A percentile compares a stretch with the other conserved stretches of the same genome.
These are phyloP conservation scores for Wilhelminamyces savonicus DNA, from an alignment of 805 yeast genomes.

Conservation along the genomic window DNA sequence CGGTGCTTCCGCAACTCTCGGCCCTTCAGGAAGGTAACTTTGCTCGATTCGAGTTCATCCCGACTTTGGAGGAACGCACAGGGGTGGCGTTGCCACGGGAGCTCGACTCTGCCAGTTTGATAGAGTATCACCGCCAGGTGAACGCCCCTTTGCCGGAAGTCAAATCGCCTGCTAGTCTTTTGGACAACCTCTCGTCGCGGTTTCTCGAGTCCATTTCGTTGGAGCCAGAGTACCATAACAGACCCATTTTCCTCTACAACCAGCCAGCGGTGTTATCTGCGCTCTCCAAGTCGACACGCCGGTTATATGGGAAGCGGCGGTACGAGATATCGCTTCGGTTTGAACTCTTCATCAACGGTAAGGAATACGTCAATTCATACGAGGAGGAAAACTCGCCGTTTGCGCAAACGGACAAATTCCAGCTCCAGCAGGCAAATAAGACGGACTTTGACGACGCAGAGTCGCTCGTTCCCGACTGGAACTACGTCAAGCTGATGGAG, in stretches of 20 bases:
- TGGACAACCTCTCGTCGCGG: slow-evolving; percentile 56
- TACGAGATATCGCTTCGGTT: slow-evolving; percentile 60
- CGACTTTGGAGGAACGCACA: slow-evolving; percentile 50
- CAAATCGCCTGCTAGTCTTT: slow-evolving; percentile 49
- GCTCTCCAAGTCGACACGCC: slow-evolving; percentile 60
- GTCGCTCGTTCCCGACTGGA: slow-evolving; percentile 61
- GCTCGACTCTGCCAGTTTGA: slow-evolving; percentile 34
- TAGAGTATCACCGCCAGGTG: slow-evolving; percentile 31
- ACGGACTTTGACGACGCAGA: slow-evolving; percentile 51
- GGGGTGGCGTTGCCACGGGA: slow-evolving; percentile 44
- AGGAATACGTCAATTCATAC: slow-evolving; percentile 86
- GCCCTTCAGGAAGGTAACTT: slow-evolving; percentile 5
- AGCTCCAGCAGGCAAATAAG: slow-evolving; percentile 47
- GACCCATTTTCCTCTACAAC: slow-evolving; percentile 71
- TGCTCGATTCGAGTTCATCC: slow-evolving; percentile 55
- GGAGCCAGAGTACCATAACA: slow-evolving; percentile 7
- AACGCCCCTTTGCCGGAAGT: slow-evolving; percentile 32
- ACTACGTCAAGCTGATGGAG: slow-evolving; percentile 71
- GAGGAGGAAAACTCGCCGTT: slow-evolving; percentile 93
- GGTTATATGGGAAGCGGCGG: slow-evolving; percentile 18
- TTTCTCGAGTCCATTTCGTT: slow-evolving; percentile 67
- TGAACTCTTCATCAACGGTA: slow-evolving; percentile 75
- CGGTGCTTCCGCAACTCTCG: slow-evolving; percentile 10
- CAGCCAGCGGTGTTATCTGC: slow-evolving; percentile 88
- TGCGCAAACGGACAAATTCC: slow-evolving; percentile 59